Evolutionary conservation across 768 basidiomycete genomes (phyloP), one percentile per base, ranked within the genome.

Genomic region (Nidularia sp.): DNA sequence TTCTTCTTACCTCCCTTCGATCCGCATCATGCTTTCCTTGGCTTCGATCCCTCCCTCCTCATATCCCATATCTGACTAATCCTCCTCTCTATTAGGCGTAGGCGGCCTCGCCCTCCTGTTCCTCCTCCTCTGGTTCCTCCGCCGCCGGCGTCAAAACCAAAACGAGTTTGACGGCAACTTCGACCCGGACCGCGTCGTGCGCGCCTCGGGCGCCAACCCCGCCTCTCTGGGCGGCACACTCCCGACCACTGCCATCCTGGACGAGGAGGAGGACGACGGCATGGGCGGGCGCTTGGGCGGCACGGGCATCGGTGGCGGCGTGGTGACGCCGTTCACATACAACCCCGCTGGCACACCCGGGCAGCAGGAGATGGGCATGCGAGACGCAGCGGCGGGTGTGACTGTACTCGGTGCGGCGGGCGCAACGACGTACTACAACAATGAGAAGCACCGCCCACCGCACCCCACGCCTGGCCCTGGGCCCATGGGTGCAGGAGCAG

Each of bases 121-220:
- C 45, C 25, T 67, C 10, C 13, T 62, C 33, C 46, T 65, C 50
- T 61, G 66, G 54, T 55, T 65, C 56, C 53, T 69, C 43, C 66
- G 62, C 42, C 53, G 58, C 1, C 55, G 56, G 34, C 60, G 58
- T 36, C 53, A 47, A 9, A 53, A 60, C 46, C 54, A 62, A 36
- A 57, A 56, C 9, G 59, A 66, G 18, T 75, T 73, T 48, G 72
- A 75, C 56, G 72, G 72, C 33, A 70, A 75, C 63, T 73, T 75
- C 39, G 71, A 73, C 56, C 73, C 73, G 7, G 66, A 62, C n/a
- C 64, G 59, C 15, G 61, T 60, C 39, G 57, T 53, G 4, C 53
- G 50, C 42, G 49, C 45, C 33, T 49, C 54, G 10, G 49, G 45
- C 46, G 56, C 48, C 22, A 47, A 25, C 10, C 25, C 25, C 25